phyloP scores from a whole-genome alignment of 192 early-diverging fungal genomes.

The Allomyces macrogynus region DNA sequence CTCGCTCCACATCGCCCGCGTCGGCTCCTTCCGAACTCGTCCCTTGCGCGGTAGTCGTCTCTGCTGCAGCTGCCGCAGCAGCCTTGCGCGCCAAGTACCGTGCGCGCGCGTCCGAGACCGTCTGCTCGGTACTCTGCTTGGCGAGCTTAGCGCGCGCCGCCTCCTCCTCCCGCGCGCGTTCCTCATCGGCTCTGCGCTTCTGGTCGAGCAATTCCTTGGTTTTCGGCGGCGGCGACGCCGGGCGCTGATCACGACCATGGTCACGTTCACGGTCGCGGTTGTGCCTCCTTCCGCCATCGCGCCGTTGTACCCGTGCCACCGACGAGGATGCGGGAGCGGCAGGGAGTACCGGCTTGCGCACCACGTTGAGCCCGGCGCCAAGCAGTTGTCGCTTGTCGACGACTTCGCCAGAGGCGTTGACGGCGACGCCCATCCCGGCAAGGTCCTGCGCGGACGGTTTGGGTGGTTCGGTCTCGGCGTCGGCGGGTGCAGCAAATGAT shows the following conservation, averaged over 20 bases:
- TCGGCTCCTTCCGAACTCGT: too few relatives aligned
- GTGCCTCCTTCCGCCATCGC: constrained; percentile 9
- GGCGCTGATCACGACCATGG: constrained; percentile 11
- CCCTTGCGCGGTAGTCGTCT: neutral
- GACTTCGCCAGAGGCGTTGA: constrained; percentile 52
- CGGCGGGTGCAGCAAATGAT: neutral
- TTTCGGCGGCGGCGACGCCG: constrained; percentile 17
- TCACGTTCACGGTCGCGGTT: constrained; percentile 17
- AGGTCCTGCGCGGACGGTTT: constrained; percentile 5
- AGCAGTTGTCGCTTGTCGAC: constrained; percentile 57
- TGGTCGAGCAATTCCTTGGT: constrained; percentile 30
- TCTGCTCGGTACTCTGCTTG: constrained; percentile 25
- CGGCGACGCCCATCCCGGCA: constrained; percentile 19
- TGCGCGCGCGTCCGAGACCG: constrained; percentile 22
- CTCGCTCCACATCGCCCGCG: too few relatives aligned
- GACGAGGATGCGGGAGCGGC: constrained; percentile 1
- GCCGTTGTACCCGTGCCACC: constrained; percentile 5
- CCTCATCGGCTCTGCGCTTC: constrained; percentile 22
- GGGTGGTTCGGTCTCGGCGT: constrained; percentile 5
- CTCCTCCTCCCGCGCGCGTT: constrained; percentile 25
- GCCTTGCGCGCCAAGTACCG: constrained; percentile 28
- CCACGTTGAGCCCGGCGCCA: constrained; percentile 47
- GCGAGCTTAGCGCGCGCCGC: constrained; percentile 14
- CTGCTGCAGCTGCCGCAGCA: neutral
- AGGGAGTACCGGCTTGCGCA: constrained; percentile 14